A percentile compares a stretch with the other conserved stretches of the same genome.
These are phyloP conservation scores for Yamadazyma laniorum DNA, from an alignment of 805 yeast species.

Conservation along the genomic window DNA sequence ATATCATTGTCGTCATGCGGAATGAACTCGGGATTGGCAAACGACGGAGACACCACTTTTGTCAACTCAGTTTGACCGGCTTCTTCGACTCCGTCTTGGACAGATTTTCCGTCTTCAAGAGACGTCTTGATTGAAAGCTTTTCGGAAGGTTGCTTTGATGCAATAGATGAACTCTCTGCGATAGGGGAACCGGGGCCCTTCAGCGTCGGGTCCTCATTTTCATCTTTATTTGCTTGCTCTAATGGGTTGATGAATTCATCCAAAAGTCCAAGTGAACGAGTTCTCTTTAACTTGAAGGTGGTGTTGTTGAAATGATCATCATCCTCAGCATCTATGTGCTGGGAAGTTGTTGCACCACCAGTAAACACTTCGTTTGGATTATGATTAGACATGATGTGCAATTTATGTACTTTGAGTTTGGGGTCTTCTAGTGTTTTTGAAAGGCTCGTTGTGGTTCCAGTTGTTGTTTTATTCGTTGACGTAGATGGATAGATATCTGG, in stretches of 20 bases:
- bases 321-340: constrained; percentile 67
- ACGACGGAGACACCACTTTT: constrained; percentile 8
- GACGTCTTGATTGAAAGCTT: constrained; percentile 1
- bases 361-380: constrained; percentile 36
- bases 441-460: background rate
- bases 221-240: constrained; percentile 7
- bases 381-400: constrained; percentile 3
- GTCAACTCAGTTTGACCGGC: background rate
- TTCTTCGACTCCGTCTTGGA: constrained; percentile 13
- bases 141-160: background rate
- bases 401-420: background rate
- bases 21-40: constrained; percentile 33
- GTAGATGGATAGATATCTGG: background rate
- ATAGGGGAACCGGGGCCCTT: background rate
- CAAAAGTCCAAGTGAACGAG: constrained; percentile 77
- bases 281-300: constrained; percentile 73
- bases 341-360: constrained; percentile 63
- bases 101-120: background rate
- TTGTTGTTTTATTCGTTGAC: background rate
- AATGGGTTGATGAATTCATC: constrained; percentile 56
- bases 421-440: too few species aligned
- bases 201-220: background rate
- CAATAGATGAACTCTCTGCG: background rate
- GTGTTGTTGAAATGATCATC: constrained; percentile 68
- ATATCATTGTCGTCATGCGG: constrained; percentile 88